Conservation (phyloP, 2,329 filamentous ascomycete genomes). For the Thermochaetoides dissita region DNA sequence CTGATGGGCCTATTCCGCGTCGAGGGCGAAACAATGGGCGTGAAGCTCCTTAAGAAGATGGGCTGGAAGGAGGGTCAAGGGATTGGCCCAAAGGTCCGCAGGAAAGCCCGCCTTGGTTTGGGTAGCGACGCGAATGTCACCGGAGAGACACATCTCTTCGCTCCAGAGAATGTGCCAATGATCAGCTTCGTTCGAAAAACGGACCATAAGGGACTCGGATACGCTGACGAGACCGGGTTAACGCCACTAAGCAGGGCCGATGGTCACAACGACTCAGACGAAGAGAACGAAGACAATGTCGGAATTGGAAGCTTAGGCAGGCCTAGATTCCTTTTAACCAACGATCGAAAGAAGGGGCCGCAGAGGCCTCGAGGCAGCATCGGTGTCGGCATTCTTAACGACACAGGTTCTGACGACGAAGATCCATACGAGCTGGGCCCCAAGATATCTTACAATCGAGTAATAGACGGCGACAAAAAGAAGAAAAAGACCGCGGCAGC, state of each 20-base stretch:
- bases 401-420: slow-evolving; percentile 88
- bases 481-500: slow-evolving; percentile 48
- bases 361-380: slow-evolving; percentile 47
- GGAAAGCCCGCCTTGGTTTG: slow-evolving; percentile 55
- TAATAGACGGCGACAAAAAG: slow-evolving; percentile 69
- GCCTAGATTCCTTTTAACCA: slow-evolving; percentile 23
- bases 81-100: slow-evolving; percentile 71
- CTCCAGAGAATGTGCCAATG: slow-evolving; percentile 65
- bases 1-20: slow-evolving; percentile 60
- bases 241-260: slow-evolving; percentile 20
- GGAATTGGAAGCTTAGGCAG: slow-evolving; percentile 18
- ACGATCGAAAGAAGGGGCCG: slow-evolving; percentile 33
- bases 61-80: slow-evolving; percentile 93
- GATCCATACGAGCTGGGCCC: slow-evolving; percentile 89
- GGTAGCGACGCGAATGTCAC: slow-evolving; percentile 25
- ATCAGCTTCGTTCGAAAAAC: slow-evolving; percentile 51
- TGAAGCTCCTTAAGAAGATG: slow-evolving; percentile 77
- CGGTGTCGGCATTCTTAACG: slow-evolving; percentile 79
- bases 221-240: slow-evolving; percentile 43
- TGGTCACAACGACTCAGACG: slow-evolving; percentile 16
- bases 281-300: slow-evolving; percentile 24
- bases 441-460: slow-evolving; percentile 71
- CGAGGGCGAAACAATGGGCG: slow-evolving; percentile 72
- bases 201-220: slow-evolving; percentile 58
- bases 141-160: slow-evolving; percentile 57